Percentiles rank a stretch among this genome's conserved stretches.
Conservation (phyloP, 2,329 filamentous ascomycete species). For the Zasmidium angulare region DNA sequence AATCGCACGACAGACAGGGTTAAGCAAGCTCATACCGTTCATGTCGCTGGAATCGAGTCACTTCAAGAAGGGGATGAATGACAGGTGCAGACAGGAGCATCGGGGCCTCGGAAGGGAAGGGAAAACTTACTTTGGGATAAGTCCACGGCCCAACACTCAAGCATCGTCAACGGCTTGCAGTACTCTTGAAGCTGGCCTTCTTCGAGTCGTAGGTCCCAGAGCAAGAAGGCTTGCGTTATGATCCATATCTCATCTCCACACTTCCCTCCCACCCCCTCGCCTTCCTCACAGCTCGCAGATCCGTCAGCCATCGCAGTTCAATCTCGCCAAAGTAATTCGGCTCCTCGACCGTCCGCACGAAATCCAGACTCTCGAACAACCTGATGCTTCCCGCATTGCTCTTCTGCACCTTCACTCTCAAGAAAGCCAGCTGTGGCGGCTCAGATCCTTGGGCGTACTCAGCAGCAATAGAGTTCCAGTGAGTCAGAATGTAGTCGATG, state of each 20-base stretch:
- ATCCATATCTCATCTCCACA: slow-evolving; percentile 11
- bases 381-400: slow-evolving; percentile 57
- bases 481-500: slow-evolving; percentile 63
- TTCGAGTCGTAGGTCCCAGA: neutral
- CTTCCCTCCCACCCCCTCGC: slow-evolving; percentile 21
- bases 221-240: neutral
- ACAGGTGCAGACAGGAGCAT: neutral
- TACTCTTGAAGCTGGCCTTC: neutral
- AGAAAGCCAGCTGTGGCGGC: slow-evolving; percentile 39
- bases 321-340: slow-evolving; percentile 69
- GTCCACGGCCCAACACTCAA: neutral
- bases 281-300: slow-evolving; percentile 12
- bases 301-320: slow-evolving; percentile 51
- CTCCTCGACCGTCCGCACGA: slow-evolving; percentile 48
- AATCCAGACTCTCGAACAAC: slow-evolving; percentile 62
- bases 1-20: neutral
- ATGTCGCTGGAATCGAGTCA: neutral
- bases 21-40: neutral
- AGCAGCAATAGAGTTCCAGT: slow-evolving; percentile 51
- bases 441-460: slow-evolving; percentile 19
- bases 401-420: slow-evolving; percentile 63
- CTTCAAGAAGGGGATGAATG: neutral
- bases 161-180: neutral
- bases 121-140: neutral
- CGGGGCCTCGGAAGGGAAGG: neutral